Conservation (phyloP, 1,284 basidiomycete genomes). For the Apiotrichum montevideense region DNA sequence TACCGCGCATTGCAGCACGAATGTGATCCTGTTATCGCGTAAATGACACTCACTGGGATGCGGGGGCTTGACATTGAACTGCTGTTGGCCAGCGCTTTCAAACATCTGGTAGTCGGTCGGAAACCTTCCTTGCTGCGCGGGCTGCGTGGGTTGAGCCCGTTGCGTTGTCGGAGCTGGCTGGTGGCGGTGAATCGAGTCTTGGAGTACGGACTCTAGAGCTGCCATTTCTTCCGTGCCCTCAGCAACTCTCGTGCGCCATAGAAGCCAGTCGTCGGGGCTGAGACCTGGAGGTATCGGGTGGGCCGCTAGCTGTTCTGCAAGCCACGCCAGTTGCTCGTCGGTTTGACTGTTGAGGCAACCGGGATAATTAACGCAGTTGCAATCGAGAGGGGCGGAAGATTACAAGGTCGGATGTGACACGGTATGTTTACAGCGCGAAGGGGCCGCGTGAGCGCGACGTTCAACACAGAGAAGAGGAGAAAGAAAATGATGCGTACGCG, state of each 20-base stretch:
- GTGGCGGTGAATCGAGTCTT: background rate
- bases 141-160: too few species aligned
- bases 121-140: background rate
- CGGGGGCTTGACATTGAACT: background rate
- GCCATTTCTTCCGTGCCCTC: slow-evolving; percentile 22
- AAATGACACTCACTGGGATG: background rate
- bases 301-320: slow-evolving; percentile 15
- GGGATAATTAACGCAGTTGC: background rate
- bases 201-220: slow-evolving; percentile 11
- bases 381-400: too few species aligned
- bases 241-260: slow-evolving; percentile 20
- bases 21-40: background rate
- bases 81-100: background rate
- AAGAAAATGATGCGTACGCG: slow-evolving; percentile 19
- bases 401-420: too few species aligned
- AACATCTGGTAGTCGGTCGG: too few species aligned
- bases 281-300: slow-evolving; percentile 17
- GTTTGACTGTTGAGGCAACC: slow-evolving; percentile 3
- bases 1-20: background rate
- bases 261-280: slow-evolving; percentile 25
- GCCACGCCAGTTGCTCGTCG: slow-evolving; percentile 22
- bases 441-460: slow-evolving; percentile 6
- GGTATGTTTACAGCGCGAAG: background rate
- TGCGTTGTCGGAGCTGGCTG: background rate
- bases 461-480: background rate